Evolutionary conservation across 2,329 filamentous ascomycete genomes (phyloP), one percentile per base, ranked within the genome.

Genomic region (Xylaria sp.): DNA sequence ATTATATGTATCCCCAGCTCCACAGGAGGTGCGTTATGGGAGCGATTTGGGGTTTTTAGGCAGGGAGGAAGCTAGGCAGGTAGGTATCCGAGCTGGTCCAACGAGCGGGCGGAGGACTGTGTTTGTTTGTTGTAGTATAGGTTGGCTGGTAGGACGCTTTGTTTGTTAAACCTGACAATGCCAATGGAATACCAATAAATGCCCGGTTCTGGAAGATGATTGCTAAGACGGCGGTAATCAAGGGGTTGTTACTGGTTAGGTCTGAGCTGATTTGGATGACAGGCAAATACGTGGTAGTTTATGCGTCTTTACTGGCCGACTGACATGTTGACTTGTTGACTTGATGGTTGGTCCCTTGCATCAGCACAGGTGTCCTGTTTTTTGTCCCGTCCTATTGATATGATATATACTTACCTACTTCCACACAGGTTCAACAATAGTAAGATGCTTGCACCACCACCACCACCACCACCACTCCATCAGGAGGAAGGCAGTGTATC

Each of bases 121-220:
- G 42, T 55, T 45, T 55, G 54, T 55, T 36, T 29, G 29, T 27
- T 55, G 13, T 29, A 27, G 13, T n/a, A 2, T 45, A 39, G 20
- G 15, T 44, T 53, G 10, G 17, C 15, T 22, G n/a, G 42, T 11
- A 38, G 13, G 50, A n/a, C 31, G 50, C 60, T 63, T 63, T 63
- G 60, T 63, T 56, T 42, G 51, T 25, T n/a, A 22, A 20, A 49
- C 11, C 22, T 50, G 17, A 36, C 7, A 2, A 22, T 22, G 17
- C 10, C 15, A 29, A 10, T 38, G 10, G 49, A 36, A 22, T 11
- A 29, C 22, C 13, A 10, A 31, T 31, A 17, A n/a, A 39, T 25
- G 42, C 6, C 5, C 42, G 20, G 15, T 13, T 5, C 38, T 15
- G 15, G 38, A 15, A 42, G 5, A 15, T 20, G 7, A 31, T 31